Conservation (phyloP, 331 rosid species). For the Pyracantha coccinea region DNA sequence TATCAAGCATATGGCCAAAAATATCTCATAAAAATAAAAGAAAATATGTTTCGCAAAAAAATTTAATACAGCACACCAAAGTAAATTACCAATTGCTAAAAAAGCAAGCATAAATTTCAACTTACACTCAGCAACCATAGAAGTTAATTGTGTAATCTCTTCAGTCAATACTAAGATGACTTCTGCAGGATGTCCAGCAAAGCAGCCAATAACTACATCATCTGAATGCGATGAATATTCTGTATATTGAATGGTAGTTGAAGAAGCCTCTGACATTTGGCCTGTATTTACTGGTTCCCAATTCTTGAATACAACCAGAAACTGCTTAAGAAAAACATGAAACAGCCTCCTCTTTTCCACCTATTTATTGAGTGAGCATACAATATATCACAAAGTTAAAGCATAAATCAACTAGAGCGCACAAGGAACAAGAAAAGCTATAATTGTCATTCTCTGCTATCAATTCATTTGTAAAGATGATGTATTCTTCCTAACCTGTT, state of each 20-base stretch:
- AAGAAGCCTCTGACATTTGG: slow-evolving; percentile 45
- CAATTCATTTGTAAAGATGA: neutral
- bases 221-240: slow-evolving; percentile 43
- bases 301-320: slow-evolving; percentile 61
- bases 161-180: slow-evolving; percentile 61
- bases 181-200: slow-evolving; percentile 90
- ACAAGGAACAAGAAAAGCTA: neutral
- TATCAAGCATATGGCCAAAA: slow-evolving; percentile 4
- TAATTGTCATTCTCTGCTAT: neutral
- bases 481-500: neutral
- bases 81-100: neutral
- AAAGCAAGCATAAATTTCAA: slow-evolving; percentile 3
- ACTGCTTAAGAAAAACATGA: slow-evolving; percentile 87
- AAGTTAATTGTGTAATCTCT: slow-evolving; percentile 64
- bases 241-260: slow-evolving; percentile 22
- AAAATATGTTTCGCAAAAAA: neutral
- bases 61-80: neutral
- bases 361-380: slow-evolving; percentile 32
- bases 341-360: slow-evolving; percentile 78
- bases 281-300: slow-evolving; percentile 81
- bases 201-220: slow-evolving; percentile 73
- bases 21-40: neutral
- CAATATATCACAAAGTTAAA: slow-evolving; percentile 1
- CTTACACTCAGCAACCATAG: slow-evolving; percentile 79
- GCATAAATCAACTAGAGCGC: neutral